These are phyloP conservation scores for Dactylonectria macrodidyma DNA, from an alignment of 2,329 filamentous ascomycete genomes.

Conservation along the genomic window DNA sequence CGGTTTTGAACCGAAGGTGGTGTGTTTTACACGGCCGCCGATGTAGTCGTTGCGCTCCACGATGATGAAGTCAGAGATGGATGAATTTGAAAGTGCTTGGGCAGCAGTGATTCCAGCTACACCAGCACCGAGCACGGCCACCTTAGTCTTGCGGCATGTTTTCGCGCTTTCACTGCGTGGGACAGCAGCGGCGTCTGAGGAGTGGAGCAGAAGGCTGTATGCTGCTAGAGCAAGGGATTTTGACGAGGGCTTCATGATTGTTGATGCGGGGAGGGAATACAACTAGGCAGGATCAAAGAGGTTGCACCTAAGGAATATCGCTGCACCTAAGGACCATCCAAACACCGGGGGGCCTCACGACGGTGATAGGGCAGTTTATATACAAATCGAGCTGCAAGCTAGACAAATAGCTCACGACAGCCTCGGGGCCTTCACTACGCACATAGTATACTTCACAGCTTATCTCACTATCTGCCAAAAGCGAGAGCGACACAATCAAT, in stretches of 20 bases:
- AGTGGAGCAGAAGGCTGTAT: background rate
- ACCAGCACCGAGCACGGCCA: constrained; percentile 66
- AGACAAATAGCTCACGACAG: background rate
- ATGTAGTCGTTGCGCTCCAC: constrained; percentile 75
- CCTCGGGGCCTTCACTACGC: background rate
- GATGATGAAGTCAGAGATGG: constrained; percentile 75
- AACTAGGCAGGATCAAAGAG: background rate
- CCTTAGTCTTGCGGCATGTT: constrained; percentile 49
- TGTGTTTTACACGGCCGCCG: constrained; percentile 72
- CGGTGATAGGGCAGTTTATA: background rate
- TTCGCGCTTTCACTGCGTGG: constrained; percentile 3
- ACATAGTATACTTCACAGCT: background rate
- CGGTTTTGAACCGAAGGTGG: constrained; percentile 65
- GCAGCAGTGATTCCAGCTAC: constrained; percentile 76
- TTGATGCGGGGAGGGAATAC: background rate
- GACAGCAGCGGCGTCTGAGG: background rate
- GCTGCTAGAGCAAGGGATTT: background rate
- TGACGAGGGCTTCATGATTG: constrained; percentile 1
- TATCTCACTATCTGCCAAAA: background rate
- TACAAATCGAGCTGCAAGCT: background rate
- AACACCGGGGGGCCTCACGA: background rate
- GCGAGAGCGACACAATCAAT: background rate
- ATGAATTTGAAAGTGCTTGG: constrained; percentile 73
- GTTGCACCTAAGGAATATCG: background rate
- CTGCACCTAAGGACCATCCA: too few species aligned